phyloP scores from a whole-genome alignment of 2,329 filamentous ascomycete genomes.

The Amauroascus verrucosus region DNA sequence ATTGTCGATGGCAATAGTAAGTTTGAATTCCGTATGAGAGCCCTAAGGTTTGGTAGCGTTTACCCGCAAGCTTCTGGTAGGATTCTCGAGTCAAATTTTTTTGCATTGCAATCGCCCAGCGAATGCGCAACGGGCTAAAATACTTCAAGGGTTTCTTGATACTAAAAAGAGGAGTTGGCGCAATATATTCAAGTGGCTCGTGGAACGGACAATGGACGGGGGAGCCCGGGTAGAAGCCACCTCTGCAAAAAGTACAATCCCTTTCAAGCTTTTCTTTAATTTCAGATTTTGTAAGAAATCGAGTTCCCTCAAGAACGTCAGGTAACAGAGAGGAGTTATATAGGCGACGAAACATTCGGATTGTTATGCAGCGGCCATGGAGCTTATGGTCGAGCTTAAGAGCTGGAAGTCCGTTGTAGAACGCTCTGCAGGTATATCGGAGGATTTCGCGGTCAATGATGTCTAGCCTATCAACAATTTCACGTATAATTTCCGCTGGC shows the following conservation, averaged over 20 bases:
- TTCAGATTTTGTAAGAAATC: not conserved
- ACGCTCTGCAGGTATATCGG: conserved; percentile 17
- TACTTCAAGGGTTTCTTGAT: not conserved
- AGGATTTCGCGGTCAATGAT: conserved; percentile 20
- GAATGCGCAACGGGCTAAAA: not conserved
- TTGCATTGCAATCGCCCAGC: not conserved
- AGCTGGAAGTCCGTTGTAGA: not conserved
- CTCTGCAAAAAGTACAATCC: not conserved
- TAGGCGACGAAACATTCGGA: conserved; percentile 2
- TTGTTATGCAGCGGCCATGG: not conserved
- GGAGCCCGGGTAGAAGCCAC: not conserved
- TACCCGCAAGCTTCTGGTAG: not conserved
- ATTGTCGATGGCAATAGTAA: too few relatives aligned
- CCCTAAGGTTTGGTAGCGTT: not conserved
- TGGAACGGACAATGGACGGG: conserved; percentile 11
- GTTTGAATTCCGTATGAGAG: not conserved
- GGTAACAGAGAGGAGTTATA: conserved; percentile 6
- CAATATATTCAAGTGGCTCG: not conserved
- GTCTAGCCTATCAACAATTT: conserved; percentile 17
- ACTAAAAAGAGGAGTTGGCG: not conserved
- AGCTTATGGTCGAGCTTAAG: not conserved
- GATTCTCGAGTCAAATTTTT: not conserved
- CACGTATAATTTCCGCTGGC: conserved; percentile 6
- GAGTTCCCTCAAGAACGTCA: not conserved
- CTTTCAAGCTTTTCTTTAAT: not conserved